phyloP scores from a whole-genome alignment of 176 grass and related monocot species.

The Zea luxurians region DNA sequence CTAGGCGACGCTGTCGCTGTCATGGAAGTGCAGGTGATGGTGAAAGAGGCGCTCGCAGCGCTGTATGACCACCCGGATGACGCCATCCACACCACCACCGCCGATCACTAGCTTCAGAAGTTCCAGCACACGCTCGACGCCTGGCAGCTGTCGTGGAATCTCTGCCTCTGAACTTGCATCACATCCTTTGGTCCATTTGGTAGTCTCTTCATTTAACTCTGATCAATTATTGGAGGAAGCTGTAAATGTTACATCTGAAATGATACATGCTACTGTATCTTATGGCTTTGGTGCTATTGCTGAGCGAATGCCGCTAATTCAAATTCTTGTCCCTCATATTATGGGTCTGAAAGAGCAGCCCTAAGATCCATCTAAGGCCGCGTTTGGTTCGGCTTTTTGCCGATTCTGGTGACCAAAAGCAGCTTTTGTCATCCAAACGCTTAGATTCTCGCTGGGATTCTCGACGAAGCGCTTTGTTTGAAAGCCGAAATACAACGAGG shows the following conservation, averaged over 20 bases:
- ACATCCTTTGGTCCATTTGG: too few species aligned
- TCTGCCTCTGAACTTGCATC: too few species aligned
- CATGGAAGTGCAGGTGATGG: conserved; percentile 83
- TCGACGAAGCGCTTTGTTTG: too few species aligned
- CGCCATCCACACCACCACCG: conserved; percentile 43
- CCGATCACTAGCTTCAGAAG: conserved; percentile 88
- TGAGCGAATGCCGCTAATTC: conserved; percentile 79
- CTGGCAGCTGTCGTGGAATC: conserved; percentile 64
- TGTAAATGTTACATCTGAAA: conserved; percentile 66
- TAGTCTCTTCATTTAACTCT: too few species aligned
- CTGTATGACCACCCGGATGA: conserved; percentile 77
- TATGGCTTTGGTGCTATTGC: conserved; percentile 53
- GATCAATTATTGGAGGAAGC: too few species aligned
- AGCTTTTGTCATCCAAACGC: too few species aligned
- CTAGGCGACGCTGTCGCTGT: not conserved
- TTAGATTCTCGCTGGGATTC: too few species aligned
- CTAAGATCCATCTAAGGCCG: conserved; percentile 65
- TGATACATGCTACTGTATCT: conserved; percentile 94
- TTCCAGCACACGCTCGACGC: conserved; percentile 96
- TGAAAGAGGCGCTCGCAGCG: conserved; percentile 79
- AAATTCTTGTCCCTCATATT: conserved; percentile 81
- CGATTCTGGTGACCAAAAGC: too few species aligned
- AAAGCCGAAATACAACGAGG: too few species aligned
- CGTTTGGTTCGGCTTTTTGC: too few species aligned
- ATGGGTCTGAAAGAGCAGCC: conserved; percentile 92